phyloP scores from a whole-genome alignment of 2,329 filamentous ascomycete species.

The Fusarium bulbicola region DNA sequence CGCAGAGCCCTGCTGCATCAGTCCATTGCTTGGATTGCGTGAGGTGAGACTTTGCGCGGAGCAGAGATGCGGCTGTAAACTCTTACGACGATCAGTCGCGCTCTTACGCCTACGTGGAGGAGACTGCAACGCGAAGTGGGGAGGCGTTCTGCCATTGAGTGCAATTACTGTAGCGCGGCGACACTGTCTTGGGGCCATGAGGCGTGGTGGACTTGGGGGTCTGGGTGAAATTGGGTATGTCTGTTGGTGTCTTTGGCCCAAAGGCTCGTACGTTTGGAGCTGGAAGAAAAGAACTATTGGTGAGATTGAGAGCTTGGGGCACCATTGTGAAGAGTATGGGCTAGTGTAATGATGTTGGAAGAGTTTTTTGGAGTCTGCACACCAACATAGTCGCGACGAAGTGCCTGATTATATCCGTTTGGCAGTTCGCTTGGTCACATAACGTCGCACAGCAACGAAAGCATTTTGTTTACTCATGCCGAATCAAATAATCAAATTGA shows the following conservation, averaged over 20 bases:
- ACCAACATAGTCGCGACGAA: too few relatives aligned
- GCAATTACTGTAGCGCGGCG: not conserved
- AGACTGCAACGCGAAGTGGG: not conserved
- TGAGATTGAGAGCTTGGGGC: not conserved
- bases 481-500: not conserved
- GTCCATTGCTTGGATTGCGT: not conserved
- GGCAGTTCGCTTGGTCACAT: not conserved
- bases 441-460: not conserved
- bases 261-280: not conserved
- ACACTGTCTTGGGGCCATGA: not conserved
- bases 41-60: rapidly evolving
- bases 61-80: not conserved
- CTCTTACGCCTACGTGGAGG: not conserved
- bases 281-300: rapidly evolving
- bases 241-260: not conserved
- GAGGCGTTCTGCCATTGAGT: not conserved
- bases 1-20: rapidly evolving
- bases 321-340: not conserved
- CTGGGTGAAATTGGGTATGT: rapidly evolving
- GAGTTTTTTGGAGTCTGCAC: not conserved
- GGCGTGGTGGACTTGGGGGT: not conserved
- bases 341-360: rapidly evolving
- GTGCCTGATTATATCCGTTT: not conserved
- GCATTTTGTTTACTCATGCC: not conserved
- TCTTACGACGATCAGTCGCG: not conserved